A percentile compares a stretch with the other conserved stretches of the same genome.
Conservation (phyloP, 2,329 filamentous ascomycete genomes). For the Pyrenophora teres region DNA sequence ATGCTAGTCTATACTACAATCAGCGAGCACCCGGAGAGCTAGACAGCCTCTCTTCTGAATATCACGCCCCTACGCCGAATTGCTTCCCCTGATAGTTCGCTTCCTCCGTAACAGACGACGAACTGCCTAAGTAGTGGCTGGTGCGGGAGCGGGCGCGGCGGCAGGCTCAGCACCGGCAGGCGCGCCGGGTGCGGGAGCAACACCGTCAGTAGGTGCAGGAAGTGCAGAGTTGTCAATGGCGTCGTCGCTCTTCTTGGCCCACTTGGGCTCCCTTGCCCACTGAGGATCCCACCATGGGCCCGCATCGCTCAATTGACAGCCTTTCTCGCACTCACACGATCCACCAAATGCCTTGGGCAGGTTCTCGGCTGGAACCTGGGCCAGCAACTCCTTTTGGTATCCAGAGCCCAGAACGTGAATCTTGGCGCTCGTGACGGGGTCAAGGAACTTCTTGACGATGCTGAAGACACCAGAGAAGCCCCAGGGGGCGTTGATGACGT, state of each 20-base stretch:
- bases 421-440: slow-evolving; percentile 95
- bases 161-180: slow-evolving; percentile 23
- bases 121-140: slow-evolving; percentile 47
- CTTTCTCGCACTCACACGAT: slow-evolving; percentile 77
- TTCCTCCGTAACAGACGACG: not conserved
- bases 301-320: slow-evolving; percentile 83
- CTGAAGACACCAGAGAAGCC: slow-evolving; percentile 84
- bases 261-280: slow-evolving; percentile 64
- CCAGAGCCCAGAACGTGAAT: slow-evolving; percentile 84
- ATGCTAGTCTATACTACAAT: slow-evolving; percentile 8
- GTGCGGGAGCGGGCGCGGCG: slow-evolving; percentile 18
- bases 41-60: not conserved
- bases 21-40: not conserved
- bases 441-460: slow-evolving; percentile 90
- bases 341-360: slow-evolving; percentile 87
- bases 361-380: slow-evolving; percentile 87
- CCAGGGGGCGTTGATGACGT: slow-evolving; percentile 98
- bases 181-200: not conserved
- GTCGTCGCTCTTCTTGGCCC: slow-evolving; percentile 48
- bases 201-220: slow-evolving; percentile 33
- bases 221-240: slow-evolving; percentile 41
- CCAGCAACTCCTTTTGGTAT: slow-evolving; percentile 83
- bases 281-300: slow-evolving; percentile 83
- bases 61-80: slow-evolving; percentile 7
- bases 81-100: not conserved